Conservation (phyloP, 1,139 yeast species). For the Candida sanyaensis region DNA sequence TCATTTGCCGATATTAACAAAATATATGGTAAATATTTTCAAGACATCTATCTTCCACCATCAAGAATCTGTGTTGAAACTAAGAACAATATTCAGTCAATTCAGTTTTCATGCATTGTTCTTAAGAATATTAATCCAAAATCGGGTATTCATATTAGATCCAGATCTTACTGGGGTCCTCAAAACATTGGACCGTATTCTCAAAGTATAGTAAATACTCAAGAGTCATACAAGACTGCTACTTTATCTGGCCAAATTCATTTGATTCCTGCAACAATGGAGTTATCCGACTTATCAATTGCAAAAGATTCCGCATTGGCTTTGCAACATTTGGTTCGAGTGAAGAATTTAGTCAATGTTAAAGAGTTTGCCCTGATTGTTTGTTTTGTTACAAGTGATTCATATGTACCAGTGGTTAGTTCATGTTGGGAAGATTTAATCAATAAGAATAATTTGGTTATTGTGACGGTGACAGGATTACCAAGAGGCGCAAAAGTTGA, state of each 20-base stretch:
- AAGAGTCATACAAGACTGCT: slow-evolving; percentile 43
- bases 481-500: slow-evolving; percentile 77
- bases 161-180: slow-evolving; percentile 97
- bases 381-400: slow-evolving; percentile 51
- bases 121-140: slow-evolving; percentile 34
- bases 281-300: slow-evolving; percentile 23
- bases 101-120: slow-evolving; percentile 63
- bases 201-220: slow-evolving; percentile 62
- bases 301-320: slow-evolving; percentile 50
- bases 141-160: slow-evolving; percentile 83
- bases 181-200: slow-evolving; percentile 98
- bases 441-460: slow-evolving; percentile 39
- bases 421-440: slow-evolving; percentile 12
- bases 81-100: slow-evolving; percentile 23
- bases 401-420: slow-evolving; percentile 27
- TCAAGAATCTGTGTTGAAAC: slow-evolving; percentile 85
- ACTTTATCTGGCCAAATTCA: slow-evolving; percentile 94
- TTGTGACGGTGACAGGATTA: slow-evolving; percentile 60
- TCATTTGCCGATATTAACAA: slow-evolving; percentile 61
- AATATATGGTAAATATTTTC: slow-evolving; percentile 58
- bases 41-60: slow-evolving; percentile 69
- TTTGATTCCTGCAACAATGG: slow-evolving; percentile 72
- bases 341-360: slow-evolving; percentile 56
- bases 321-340: slow-evolving; percentile 72
- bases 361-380: slow-evolving; percentile 45